Base-by-base conservation (phyloP, 2,329 filamentous ascomycete genomes). In the Scedosporium boydii region DNA sequence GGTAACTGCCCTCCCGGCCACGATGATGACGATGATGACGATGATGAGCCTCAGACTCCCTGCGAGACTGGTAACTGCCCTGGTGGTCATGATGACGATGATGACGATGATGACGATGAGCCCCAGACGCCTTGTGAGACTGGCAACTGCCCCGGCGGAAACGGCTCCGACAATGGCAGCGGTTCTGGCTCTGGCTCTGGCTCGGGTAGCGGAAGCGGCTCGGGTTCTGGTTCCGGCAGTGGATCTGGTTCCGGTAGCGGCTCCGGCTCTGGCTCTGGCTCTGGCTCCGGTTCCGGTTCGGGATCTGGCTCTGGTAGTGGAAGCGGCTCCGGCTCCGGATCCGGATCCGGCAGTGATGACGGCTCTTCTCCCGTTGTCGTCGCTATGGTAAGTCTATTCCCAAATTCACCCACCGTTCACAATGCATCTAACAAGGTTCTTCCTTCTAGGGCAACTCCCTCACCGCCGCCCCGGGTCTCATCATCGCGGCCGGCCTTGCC, bases 1-100 rank as follows among this genome's bases (percentile, higher is more conserved):
- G 42, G 59, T 46, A 27, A 55, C 51, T 41, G 57, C 27, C 23
- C 61, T 41, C 61, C 29, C 57, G 14, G 59, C 46, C 44, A 55
- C 23, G 34, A 38, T 38, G 34, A 38, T 38, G 51, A 23, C 10
- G 51, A 55, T 6, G 51, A 55, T 16, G 51, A 55, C 6, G 51
- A 55, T 14, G 51, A 55, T 9, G 51, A 55, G 51, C 21, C 51
- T 5, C 51, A 55, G 21, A 55, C 51, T 3, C 51, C 51, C 18
- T 55, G 51, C 23, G 18, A 55, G 18, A 23, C 51, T 26, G 51
- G 51, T 4, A 55, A 55, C 51, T 55, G 26, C 59, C 41, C 38
- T 38, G 51, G 51, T 23, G 51, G 21, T 27, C 18, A 26, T 55
- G 51, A 55, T 29, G 51, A 55, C 27, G 51, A 23, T 27, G 51